Conservation (phyloP, 129 eudicot species). For the Lactuca sativa region DNA sequence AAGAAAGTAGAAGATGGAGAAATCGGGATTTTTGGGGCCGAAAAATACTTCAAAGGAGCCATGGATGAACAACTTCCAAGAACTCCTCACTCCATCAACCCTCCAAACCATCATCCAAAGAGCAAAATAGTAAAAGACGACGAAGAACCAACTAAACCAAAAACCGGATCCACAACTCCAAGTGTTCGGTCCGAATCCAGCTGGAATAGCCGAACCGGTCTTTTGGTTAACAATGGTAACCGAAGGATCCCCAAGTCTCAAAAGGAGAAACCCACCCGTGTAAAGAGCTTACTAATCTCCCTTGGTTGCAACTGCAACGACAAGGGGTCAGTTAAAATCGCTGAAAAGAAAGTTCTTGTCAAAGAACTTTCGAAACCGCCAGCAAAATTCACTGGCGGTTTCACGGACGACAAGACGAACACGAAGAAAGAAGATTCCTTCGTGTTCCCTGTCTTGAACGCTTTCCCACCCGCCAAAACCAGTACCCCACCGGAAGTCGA, state of each 20-base stretch:
- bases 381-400: constrained; percentile 9
- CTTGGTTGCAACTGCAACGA: constrained; percentile 56
- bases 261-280: constrained; percentile 29
- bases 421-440: constrained; percentile 30
- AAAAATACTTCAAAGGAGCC: constrained; percentile 68
- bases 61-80: constrained; percentile 40
- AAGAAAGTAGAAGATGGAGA: constrained; percentile 57
- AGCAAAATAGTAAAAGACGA: constrained; percentile 9
- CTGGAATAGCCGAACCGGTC: constrained; percentile 59
- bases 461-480: constrained; percentile 14
- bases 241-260: constrained; percentile 23
- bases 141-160: constrained; percentile 22
- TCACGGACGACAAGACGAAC: constrained; percentile 5
- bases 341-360: constrained; percentile 25
- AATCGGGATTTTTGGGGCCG: constrained; percentile 71
- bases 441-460: constrained; percentile 25
- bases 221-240: constrained; percentile 30
- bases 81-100: constrained; percentile 20
- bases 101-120: constrained; percentile 18
- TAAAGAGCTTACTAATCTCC: constrained; percentile 38
- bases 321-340: constrained; percentile 45
- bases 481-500: constrained; percentile 19
- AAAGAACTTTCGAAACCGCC: constrained; percentile 14
- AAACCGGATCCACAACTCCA: constrained; percentile 40
- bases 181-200: constrained; percentile 65